Base-by-base conservation (phyloP, 2,329 filamentous ascomycete species). In the Fusarium setosum region DNA sequence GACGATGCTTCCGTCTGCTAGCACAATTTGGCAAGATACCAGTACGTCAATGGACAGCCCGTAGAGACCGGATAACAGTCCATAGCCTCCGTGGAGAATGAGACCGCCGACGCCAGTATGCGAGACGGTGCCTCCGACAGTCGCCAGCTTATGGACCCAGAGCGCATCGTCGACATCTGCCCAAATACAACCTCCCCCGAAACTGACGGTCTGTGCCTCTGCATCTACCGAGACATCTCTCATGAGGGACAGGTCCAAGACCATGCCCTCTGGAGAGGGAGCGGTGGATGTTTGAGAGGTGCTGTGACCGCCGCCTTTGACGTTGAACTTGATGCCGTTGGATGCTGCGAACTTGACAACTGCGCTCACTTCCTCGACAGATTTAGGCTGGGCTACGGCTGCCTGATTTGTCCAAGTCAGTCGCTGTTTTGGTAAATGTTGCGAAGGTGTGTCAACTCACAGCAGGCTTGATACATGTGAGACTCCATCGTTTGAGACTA, bases 31-130 rank as follows among this genome's bases (percentile, higher is more conserved):
- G 4, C 73, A 76, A 0, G 75, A 76, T 6, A 81, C 17, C 4
- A 84, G 70, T 17, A 76, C 75, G 59, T 84, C 82, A 10, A 81
- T 73, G 4, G 77, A 69, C 9, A 90, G 77, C 0, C 89, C 89
- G 51, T 86, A 77, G 29, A 78, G 76, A 1, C 85, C 83, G 23
- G 80, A 83, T 15, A 90, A 75, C 73, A 84, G 83, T 2, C 88
- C 86, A 67, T 86, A 87, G 2, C 87, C 88, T 21, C 87, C 87
- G 1, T 86, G 86, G 1, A 89, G 72, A 0, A 83, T 82, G 13
- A 90, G 76, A 0, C 86, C 88, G 3, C 86, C 87, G 6, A 90
- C 84, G 6, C 88, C 88, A 1, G 87, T 90, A 63, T 89, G 85
- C 38, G 85, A 85, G 10, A 90, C 86, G 0, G 87, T 88, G 4